Base-by-base conservation (phyloP, 2,329 filamentous ascomycete species). In the Fusarium fracticaudum region DNA sequence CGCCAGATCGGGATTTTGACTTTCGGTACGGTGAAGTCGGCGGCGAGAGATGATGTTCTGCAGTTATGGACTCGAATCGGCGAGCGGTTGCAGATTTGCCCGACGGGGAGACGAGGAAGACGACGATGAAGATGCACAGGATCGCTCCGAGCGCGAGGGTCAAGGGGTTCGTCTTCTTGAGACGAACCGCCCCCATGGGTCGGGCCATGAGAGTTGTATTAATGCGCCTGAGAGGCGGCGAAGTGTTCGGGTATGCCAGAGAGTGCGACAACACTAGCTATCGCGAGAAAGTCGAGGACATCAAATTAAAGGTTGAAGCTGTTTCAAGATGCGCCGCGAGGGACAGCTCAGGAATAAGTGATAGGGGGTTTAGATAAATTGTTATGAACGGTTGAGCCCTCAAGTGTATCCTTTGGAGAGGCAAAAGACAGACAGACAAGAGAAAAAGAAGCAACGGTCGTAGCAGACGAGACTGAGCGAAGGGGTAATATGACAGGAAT, bases 101-200 rank as follows among this genome's bases (percentile, higher is more conserved):
- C 53, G 88, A 87, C 62, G 85, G 88, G 15, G 86, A 86, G 75
- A 91, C 80, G 75, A 92, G 81, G 80, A 92, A 91, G 85, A 89
- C 84, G 82, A 94, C 82, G 84, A 93, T 90, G 84, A 93, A 90
- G 80, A 96, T 88, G 82, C 91, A 91, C 67, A 96, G 88, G 66
- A 94, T 84, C 76, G 86, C 87, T 78, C 93, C 93, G 75, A 97
- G 87, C 76, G 92, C 82, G 73, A 96, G 85, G 62, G 93, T 96
- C 80, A 93, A 87, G 73, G 94, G 92, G 84, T 91, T 96, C 81
- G 92, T 90, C 85, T 93, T 93, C 85, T 94, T 94, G 81, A 96
- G 89, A 84, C 94, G 93, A 77, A 90, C 87, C 76, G 89, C 86
- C 79, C 89, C 88, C 86, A 91, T 86, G 81, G 88, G 85, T 81